Base-by-base conservation (phyloP, 1,284 basidiomycete genomes). In the Fistulinella cinereoalba region DNA sequence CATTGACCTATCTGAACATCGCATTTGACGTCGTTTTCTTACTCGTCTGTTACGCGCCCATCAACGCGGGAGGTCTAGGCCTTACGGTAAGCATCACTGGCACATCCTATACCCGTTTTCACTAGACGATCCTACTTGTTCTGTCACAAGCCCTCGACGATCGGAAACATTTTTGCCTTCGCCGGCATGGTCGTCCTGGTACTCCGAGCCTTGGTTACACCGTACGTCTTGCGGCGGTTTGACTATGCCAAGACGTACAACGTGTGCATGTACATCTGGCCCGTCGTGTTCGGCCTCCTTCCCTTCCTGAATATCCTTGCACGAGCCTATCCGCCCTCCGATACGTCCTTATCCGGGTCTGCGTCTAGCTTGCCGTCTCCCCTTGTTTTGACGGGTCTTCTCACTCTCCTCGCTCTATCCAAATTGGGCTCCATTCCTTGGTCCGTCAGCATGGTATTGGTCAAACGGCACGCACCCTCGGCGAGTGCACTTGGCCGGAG, bases 231-330 rank as follows among this genome's bases (percentile, higher is more conserved):
- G 28, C 50, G 37, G 6, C 41, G 38, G n/a, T 57, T 61, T n/a
- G 56, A 58, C 43, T 54, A 57, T 8, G 47, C 44, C 21, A 49
- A 22, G 22, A 54, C 51, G 11, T 57, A 58, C 43, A 59, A 50
- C 3, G 24, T 7, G 2, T 61, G 58, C 43, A 59, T 59, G 58
- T 51, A 41, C 34, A 29, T 47, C 41, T 58, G 56, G 58, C 58
- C 56, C 1, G 6, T 47, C n/a, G 36, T 41, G 0, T 57, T 57
- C 13, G 47, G 46, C 5, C 29, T 44, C 28, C 39, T 58, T n/a
- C 56, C 56, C 0, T 38, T 50, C 41, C 47, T 59, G 19, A 56
- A 61, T 27, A 3, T 54, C 23, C 8, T 58, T 18, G 46, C 50
- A n/a, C n/a, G n/a, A n/a, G n/a, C n/a, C n/a, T n/a, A n/a, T n/a